Evolutionary conservation across 352 stramenopile genomes (phyloP), one percentile per base, ranked within the genome.

Genomic region (Phytopythium boreale): DNA sequence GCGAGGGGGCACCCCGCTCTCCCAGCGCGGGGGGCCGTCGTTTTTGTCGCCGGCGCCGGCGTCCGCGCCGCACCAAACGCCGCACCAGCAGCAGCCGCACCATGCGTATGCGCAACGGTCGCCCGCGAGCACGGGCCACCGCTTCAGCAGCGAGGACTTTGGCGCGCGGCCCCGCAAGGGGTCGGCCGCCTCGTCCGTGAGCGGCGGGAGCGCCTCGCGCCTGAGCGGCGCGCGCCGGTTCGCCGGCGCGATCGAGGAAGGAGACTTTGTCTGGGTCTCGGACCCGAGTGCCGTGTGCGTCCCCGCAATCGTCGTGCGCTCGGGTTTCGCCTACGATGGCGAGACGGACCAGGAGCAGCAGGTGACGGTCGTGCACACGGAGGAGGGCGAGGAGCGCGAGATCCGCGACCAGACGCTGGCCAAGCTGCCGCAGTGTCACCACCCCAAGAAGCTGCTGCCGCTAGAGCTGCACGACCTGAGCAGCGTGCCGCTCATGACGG

Each of bases 361-460:
- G 22, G 76, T 92, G 47, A 84, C 78, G 26, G 76, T 92, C 17
- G 82, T 94, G 12, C 86, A 94, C 69, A 94, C 86, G 11, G 86
- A 94, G 34, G 86, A 94, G 47, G 83, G 83, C 26, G 86, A 94
- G 59, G 86, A 94, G 66, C 81, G 83, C 41, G 83, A 88, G 47
- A 77, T 94, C 20, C 79, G 84, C 34, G 72, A 80, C 41, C 72
- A 77, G 6, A 62, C 80, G 64, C 69, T 91, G 41, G 62, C 90
- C 31, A 84, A 84, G 59, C 61, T 92, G 58, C 84, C 84, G 31
- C 29, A 62, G 4, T 76, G 65, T 20, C 84, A 92, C 57, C 81
- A 92, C 59, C 81, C 84, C 10, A 92, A 92, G 61, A 73, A 86
- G 46, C 56, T 87, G 36, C 64, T 79, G 39, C 70, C 81, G 12